Percentiles rank a stretch among this genome's conserved stretches.
phyloP scores from a whole-genome alignment of 2,329 filamentous ascomycete genomes.

The Exophiala calicioides region DNA sequence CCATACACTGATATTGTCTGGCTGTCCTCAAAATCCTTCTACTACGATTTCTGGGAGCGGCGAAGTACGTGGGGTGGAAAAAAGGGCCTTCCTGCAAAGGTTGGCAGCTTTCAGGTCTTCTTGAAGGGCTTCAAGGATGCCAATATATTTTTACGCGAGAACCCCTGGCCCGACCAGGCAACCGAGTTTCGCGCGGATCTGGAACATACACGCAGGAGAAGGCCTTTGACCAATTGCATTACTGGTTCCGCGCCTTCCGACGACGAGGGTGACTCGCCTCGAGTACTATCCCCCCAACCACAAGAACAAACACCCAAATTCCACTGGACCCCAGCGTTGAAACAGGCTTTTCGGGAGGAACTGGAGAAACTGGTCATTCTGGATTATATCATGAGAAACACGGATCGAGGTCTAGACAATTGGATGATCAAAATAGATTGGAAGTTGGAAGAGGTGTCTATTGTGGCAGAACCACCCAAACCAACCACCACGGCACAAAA shows the following conservation, averaged over 20 bases:
- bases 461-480: constrained; percentile 81
- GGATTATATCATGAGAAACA: constrained; percentile 99
- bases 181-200: constrained; percentile 68
- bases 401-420: constrained; percentile 92
- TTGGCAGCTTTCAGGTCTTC: constrained; percentile 96
- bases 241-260: constrained; percentile 63
- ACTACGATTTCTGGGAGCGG: constrained; percentile 97
- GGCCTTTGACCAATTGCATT: constrained; percentile 79
- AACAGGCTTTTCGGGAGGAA: constrained; percentile 91
- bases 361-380: constrained; percentile 95
- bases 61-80: constrained; percentile 84
- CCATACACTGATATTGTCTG: constrained; percentile 95
- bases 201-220: constrained; percentile 67
- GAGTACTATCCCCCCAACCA: constrained; percentile 44
- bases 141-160: constrained; percentile 88
- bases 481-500: constrained; percentile 54
- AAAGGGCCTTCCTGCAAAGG: constrained; percentile 83
- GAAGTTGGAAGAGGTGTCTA: constrained; percentile 76
- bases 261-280: constrained; percentile 56
- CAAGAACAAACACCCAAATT: constrained; percentile 57
- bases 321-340: constrained; percentile 82
- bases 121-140: constrained; percentile 96
- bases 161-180: constrained; percentile 93
- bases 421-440: constrained; percentile 99
- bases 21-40: constrained; percentile 93